Base-by-base conservation (phyloP, 306 rosid genomes). In the Ceratonia siliqua region DNA sequence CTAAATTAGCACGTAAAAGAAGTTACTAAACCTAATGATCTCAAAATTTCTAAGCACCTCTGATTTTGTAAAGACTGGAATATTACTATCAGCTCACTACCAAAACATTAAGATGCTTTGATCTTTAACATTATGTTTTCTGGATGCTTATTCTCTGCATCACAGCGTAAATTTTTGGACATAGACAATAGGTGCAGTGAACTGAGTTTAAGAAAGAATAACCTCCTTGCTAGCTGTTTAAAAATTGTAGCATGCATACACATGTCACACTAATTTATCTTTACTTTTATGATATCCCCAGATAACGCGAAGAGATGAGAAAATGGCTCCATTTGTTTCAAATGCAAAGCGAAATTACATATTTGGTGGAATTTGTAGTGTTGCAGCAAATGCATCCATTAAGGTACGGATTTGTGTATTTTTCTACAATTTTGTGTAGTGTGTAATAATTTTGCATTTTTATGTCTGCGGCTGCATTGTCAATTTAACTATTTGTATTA, bases 231-330 rank as follows among this genome's bases (percentile, higher is more conserved):
- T 32, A 62, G 27, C 42, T 70, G 67, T 14, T 64, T 66, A 72
- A 49, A 75, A 62, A 71, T 70, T 75, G 55, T 70, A 39, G 65
- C 49, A 12, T 81, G 75, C 66, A 57, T 64, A 52, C 69, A 67
- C 61, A 56, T 64, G 68, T 48, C 62, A 69, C 62, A 36, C 67
- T 66, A 50, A 76, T 75, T 8, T 39, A 30, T 77, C 54, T 69
- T 67, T 59, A 73, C 61, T 77, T 56, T 46, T 66, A 76, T 83
- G 86, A 49, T 73, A 48, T 80, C 71, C 56, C 53, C 82, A 95
- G 99, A 95, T 95, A 82, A 95, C 96, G 25, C 97, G 92, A 38
- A 81, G 99, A 82, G 99, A 95, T 65, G 99, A 95, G 85, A 96
- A 82, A 77, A 92, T 95, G 91, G 96, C 98, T 53, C 98, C 99